Evolutionary conservation across 768 basidiomycete genomes (phyloP).

Genomic region (Auricularia cornea): DNA sequence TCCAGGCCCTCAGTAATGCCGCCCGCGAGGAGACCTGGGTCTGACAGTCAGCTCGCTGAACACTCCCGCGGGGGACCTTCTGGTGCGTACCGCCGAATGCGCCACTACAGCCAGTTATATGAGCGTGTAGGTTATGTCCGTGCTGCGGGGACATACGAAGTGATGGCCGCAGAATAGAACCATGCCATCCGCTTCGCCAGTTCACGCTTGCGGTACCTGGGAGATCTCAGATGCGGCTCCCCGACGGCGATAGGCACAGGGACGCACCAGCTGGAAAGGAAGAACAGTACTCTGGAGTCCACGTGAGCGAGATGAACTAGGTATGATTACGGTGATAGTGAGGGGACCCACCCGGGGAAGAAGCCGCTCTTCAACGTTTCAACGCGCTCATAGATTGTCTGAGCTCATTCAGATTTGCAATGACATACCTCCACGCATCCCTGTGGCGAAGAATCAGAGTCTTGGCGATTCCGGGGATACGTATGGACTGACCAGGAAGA

Average conservation of each 20-base stretch:
- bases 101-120: neutral
- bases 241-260: too few species aligned
- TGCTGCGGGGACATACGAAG: neutral
- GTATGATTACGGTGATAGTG: neutral
- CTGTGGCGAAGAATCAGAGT: neutral
- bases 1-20: neutral
- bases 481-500: neutral
- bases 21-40: neutral
- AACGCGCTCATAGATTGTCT: neutral
- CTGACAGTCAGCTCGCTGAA: neutral
- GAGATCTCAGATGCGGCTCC: neutral
- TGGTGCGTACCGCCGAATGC: neutral
- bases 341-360: neutral
- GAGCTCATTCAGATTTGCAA: neutral
- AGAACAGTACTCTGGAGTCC: neutral
- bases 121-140: neutral
- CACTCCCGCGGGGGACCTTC: neutral
- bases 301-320: neutral
- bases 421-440: neutral
- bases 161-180: neutral
- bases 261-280: neutral
- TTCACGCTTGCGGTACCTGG: neutral
- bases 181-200: neutral
- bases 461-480: neutral
- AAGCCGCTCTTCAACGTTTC: conserved; percentile 1